phyloP scores from a whole-genome alignment of 768 basidiomycete species.

The Fomitopsis pulvina region DNA sequence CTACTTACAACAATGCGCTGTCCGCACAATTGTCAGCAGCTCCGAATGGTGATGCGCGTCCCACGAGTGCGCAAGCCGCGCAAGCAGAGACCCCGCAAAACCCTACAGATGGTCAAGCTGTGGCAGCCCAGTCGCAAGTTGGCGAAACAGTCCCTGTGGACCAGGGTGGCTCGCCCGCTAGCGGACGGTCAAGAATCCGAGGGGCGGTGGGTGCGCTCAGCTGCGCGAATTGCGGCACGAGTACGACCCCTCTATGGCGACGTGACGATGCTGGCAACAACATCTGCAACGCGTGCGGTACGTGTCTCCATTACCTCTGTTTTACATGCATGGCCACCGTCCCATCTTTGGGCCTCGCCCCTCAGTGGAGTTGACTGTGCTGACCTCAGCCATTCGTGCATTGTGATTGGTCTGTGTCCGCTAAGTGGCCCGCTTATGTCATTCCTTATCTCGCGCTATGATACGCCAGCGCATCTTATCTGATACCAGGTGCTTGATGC shows the following conservation, averaged over 20 bases:
- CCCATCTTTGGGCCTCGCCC: not conserved
- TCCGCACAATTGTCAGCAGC: slow-evolving; percentile 17
- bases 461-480: slow-evolving; percentile 25
- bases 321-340: too few species aligned
- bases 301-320: slow-evolving; percentile 26
- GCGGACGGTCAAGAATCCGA: slow-evolving; percentile 18
- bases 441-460: not conserved
- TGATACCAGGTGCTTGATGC: slow-evolving; percentile 22
- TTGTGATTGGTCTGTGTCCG: not conserved
- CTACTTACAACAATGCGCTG: slow-evolving; percentile 85
- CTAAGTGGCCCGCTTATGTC: not conserved
- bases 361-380: not conserved
- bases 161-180: slow-evolving; percentile 3
- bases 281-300: slow-evolving; percentile 93
- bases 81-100: not conserved
- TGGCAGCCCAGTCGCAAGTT: not conserved
- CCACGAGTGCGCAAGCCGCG: not conserved
- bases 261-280: slow-evolving; percentile 88
- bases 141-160: not conserved
- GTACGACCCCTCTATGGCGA: slow-evolving; percentile 86
- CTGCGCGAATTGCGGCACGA: slow-evolving; percentile 86
- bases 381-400: not conserved
- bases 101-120: not conserved
- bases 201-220: slow-evolving; percentile 64
- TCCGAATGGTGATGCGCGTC: slow-evolving; percentile 19